Percentiles rank a stretch among this genome's conserved stretches.
Evolutionary conservation across 306 rosid species (phyloP).

Genomic region (Inga leiocalycina): DNA sequence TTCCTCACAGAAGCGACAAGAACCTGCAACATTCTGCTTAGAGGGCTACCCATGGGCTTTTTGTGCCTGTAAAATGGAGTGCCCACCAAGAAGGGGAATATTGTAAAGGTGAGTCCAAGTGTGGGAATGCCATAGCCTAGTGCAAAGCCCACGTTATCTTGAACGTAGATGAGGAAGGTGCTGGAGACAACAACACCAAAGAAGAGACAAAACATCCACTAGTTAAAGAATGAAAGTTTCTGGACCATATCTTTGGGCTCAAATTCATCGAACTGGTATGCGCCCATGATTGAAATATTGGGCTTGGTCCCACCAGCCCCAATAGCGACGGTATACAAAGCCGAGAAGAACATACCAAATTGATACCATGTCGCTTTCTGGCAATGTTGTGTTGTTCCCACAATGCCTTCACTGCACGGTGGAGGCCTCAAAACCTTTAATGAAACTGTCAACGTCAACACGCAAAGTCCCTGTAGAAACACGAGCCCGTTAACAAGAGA

Average conservation of each 20-base stretch:
- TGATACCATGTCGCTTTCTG: conserved; percentile 56
- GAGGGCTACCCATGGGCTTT: conserved; percentile 66
- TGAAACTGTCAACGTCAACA: conserved; percentile 69
- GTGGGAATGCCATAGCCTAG: conserved; percentile 84
- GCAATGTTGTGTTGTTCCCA: conserved; percentile 34
- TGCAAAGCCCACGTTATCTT: conserved; percentile 70
- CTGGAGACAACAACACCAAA: conserved; percentile 69
- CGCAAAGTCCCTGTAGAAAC: conserved; percentile 45
- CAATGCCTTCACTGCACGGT: conserved; percentile 39
- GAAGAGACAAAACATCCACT: conserved; percentile 77
- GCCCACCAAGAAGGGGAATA: conserved; percentile 60
- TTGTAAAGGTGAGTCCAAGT: conserved; percentile 53
- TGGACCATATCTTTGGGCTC: conserved; percentile 62
- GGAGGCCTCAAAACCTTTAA: conserved; percentile 66
- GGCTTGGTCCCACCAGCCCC: conserved; percentile 85
- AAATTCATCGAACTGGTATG: conserved; percentile 79
- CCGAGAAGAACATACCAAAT: conserved; percentile 56
- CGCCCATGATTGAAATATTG: conserved; percentile 89
- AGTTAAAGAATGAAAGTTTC: conserved; percentile 69
- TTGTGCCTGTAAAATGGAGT: conserved; percentile 31
- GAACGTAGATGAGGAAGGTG: conserved; percentile 70
- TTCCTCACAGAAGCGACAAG: conserved; percentile 61
- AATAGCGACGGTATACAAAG: conserved; percentile 60
- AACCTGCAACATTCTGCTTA: conserved; percentile 47
- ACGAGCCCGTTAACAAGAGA: background rate